Evolutionary conservation across 306 rosid genomes (phyloP).

Genomic region (Vigna trinervia): DNA sequence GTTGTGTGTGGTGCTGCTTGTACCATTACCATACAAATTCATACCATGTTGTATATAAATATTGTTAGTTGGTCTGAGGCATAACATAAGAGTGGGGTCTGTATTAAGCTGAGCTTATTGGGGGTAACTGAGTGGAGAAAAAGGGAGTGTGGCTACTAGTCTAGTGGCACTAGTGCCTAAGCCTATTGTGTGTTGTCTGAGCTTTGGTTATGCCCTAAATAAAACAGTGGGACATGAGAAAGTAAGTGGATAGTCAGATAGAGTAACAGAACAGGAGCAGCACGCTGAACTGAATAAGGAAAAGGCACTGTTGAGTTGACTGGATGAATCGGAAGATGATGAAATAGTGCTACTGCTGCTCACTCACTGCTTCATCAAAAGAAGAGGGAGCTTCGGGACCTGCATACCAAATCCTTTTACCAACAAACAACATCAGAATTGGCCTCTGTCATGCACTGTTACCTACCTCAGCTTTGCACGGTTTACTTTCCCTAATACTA

Average conservation of each 20-base stretch:
- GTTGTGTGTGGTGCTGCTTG: too few relatives aligned
- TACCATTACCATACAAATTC: constrained; percentile 52
- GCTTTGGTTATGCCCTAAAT: neutral
- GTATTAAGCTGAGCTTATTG: neutral
- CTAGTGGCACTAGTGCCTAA: neutral
- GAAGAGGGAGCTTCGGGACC: constrained; percentile 39
- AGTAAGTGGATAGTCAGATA: neutral
- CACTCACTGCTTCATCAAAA: constrained; percentile 24
- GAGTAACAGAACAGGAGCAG: constrained; percentile 3
- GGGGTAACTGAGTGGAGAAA: neutral
- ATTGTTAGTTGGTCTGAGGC: neutral
- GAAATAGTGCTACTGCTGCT: too few relatives aligned
- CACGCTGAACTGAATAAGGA: constrained; percentile 3
- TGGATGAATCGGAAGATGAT: too few relatives aligned
- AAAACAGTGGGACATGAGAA: constrained; percentile 6
- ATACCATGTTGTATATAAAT: constrained; percentile 4
- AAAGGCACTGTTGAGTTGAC: neutral
- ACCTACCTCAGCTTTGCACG: neutral
- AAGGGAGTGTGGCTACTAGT: neutral
- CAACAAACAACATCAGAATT: neutral
- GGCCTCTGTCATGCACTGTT: neutral
- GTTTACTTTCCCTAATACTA: neutral
- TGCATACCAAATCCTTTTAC: neutral
- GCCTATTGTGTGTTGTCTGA: neutral
- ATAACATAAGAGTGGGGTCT: neutral